These are phyloP conservation scores for Misopates orontium DNA, from an alignment of 257 asterid genomes.

Conservation along the genomic window DNA sequence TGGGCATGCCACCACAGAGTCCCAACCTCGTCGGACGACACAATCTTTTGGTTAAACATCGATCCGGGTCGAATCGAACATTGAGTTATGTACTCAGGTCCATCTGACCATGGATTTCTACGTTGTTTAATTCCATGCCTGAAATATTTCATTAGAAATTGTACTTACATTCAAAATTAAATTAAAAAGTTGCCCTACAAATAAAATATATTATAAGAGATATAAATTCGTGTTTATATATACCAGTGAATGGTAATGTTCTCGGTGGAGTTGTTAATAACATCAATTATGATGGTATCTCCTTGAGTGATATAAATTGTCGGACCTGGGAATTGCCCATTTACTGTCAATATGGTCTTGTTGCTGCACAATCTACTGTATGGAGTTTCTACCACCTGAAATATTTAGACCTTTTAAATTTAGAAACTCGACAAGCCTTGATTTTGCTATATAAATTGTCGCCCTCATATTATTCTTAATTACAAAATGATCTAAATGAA, in stretches of 20 bases:
- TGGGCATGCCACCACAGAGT: conserved; percentile 71
- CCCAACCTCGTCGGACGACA: conserved; percentile 45
- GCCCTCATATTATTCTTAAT: too few relatives aligned
- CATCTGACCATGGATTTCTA: conserved; percentile 61
- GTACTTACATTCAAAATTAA: too few relatives aligned
- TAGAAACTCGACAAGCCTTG: too few relatives aligned
- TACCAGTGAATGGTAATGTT: conserved; percentile 49
- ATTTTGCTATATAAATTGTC: too few relatives aligned
- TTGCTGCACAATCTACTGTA: conserved; percentile 40
- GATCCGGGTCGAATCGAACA: conserved; percentile 49
- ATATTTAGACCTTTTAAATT: too few relatives aligned
- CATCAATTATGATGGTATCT: conserved; percentile 37
- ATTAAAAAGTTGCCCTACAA: too few relatives aligned
- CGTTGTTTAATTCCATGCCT: conserved; percentile 62
- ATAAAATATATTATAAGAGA: too few relatives aligned
- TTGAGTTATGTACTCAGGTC: conserved; percentile 46
- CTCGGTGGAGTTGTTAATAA: conserved; percentile 28
- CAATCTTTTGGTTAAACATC: conserved; percentile 37
- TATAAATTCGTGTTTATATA: too few relatives aligned
- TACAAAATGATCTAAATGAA: too few relatives aligned
- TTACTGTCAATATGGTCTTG: conserved; percentile 43
- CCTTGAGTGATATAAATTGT: conserved; percentile 39
- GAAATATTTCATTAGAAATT: background rate
- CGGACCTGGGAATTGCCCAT: conserved; percentile 52
- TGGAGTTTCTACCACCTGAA: conserved; percentile 34